Evolutionary conservation across 2,329 filamentous ascomycete genomes (phyloP).

Genomic region (Alternaria sp.): DNA sequence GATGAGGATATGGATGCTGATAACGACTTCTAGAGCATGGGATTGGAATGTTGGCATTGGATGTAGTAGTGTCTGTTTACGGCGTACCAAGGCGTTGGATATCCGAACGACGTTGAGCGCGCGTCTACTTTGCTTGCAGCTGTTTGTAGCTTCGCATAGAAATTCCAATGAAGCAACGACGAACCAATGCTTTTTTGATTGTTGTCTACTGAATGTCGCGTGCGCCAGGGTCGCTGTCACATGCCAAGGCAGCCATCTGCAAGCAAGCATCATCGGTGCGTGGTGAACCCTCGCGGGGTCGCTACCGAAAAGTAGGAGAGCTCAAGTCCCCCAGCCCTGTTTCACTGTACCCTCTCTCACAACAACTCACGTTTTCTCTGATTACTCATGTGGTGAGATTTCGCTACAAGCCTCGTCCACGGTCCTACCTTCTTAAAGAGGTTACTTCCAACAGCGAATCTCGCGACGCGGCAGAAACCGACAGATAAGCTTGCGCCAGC

Average conservation of each 20-base stretch:
- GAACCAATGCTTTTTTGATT: not conserved
- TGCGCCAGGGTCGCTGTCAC: conserved; percentile 7
- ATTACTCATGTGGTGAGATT: conserved; percentile 7
- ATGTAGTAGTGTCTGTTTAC: conserved; percentile 27
- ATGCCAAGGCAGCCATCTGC: conserved; percentile 25
- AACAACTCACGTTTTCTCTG: not conserved
- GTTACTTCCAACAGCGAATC: conserved; percentile 32
- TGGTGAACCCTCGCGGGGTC: conserved; percentile 24
- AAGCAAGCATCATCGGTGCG: conserved; percentile 18
- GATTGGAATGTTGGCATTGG: conserved; percentile 15
- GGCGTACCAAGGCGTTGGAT: conserved; percentile 40
- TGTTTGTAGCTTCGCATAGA: conserved; percentile 2
- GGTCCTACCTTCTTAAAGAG: conserved; percentile 40
- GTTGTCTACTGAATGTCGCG: not conserved
- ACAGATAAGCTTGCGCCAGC: conserved; percentile 38
- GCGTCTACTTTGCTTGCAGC: conserved; percentile 11
- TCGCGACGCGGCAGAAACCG: conserved; percentile 21
- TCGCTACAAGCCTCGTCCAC: conserved; percentile 19
- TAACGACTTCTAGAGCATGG: conserved; percentile 41
- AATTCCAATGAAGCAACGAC: conserved; percentile 14
- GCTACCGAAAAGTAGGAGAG: conserved; percentile 22
- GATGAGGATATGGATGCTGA: conserved; percentile 55
- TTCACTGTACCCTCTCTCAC: not conserved
- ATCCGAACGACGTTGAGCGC: conserved; percentile 16
- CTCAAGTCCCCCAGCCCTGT: conserved; percentile 1